phyloP scores from a whole-genome alignment of 345 rosid genomes.

The Gossypium ekmanianum region DNA sequence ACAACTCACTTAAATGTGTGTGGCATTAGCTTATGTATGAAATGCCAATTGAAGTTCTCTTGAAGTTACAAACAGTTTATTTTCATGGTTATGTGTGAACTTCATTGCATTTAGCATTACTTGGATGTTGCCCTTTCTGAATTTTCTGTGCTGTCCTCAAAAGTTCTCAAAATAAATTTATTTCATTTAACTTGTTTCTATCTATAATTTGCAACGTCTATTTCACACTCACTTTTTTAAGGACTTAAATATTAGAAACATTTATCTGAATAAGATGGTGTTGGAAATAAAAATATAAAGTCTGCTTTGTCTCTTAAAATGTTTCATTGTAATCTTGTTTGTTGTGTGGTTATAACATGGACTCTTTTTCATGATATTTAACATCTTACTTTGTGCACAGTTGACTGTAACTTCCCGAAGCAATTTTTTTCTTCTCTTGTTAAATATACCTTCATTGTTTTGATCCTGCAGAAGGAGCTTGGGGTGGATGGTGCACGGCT shows the following conservation, averaged over 20 bases:
- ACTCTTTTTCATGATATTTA: not conserved
- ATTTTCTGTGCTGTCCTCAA: not conserved
- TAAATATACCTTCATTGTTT: not conserved
- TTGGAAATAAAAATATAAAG: not conserved
- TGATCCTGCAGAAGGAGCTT: constrained; percentile 42
- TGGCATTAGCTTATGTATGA: not conserved
- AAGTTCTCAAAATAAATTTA: not conserved
- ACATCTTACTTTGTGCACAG: not conserved
- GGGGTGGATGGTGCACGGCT: constrained; percentile 69
- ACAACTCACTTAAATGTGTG: not conserved
- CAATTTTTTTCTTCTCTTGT: not conserved
- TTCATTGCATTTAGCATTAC: not conserved
- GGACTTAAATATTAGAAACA: constrained; percentile 3
- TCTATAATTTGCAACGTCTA: not conserved
- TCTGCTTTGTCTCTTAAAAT: constrained; percentile 7
- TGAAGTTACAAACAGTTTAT: not conserved
- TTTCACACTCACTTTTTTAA: not conserved
- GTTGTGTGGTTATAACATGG: not conserved
- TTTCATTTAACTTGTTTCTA: constrained; percentile 6
- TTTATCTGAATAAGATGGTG: not conserved
- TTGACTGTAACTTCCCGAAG: not conserved
- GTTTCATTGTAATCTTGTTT: not conserved
- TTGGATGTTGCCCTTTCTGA: not conserved
- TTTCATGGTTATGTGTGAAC: not conserved
- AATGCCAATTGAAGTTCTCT: not conserved